These are phyloP conservation scores for Inga leiocalycina DNA, from an alignment of 306 rosid species.

Conservation along the genomic window DNA sequence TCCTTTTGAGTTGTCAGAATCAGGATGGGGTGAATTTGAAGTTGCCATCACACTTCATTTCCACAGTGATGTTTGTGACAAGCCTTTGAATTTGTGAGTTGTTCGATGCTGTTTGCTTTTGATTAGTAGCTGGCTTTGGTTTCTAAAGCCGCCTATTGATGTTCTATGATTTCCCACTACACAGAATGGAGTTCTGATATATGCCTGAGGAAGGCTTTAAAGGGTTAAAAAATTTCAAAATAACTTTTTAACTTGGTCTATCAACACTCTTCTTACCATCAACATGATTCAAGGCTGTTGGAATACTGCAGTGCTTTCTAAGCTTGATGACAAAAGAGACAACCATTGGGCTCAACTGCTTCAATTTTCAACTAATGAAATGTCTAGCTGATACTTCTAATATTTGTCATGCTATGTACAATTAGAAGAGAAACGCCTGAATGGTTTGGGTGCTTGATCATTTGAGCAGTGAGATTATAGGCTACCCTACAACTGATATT, in stretches of 20 bases:
- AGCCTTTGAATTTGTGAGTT: conserved; percentile 74
- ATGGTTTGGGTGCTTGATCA: conserved; percentile 19
- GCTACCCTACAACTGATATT: conserved; percentile 7
- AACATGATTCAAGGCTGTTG: conserved; percentile 25
- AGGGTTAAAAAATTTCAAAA: conserved; percentile 14
- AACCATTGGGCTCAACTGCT: conserved; percentile 16
- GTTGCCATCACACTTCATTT: conserved; percentile 67
- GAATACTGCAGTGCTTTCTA: conserved; percentile 23
- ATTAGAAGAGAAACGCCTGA: conserved; percentile 13
- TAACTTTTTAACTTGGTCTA: neutral
- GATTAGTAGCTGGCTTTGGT: conserved; percentile 26
- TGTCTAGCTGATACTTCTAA: conserved; percentile 13
- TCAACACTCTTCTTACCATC: conserved; percentile 1
- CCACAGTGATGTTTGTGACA: conserved; percentile 75
- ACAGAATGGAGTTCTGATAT: conserved; percentile 4
- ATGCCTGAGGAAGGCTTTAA: conserved; percentile 24
- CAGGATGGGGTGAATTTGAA: conserved; percentile 93
- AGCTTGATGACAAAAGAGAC: conserved; percentile 27
- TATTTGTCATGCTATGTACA: neutral
- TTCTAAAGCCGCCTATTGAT: conserved; percentile 28
- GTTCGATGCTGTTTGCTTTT: conserved; percentile 26
- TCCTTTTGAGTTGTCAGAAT: conserved; percentile 79
- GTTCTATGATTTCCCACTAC: conserved; percentile 21
- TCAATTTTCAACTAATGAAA: conserved; percentile 11
- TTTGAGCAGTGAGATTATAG: conserved; percentile 1